A percentile compares a stretch with the other conserved stretches of the same genome.
Evolutionary conservation across 768 basidiomycete genomes (phyloP).

Genomic region (Rhizopogon vinicolor): DNA sequence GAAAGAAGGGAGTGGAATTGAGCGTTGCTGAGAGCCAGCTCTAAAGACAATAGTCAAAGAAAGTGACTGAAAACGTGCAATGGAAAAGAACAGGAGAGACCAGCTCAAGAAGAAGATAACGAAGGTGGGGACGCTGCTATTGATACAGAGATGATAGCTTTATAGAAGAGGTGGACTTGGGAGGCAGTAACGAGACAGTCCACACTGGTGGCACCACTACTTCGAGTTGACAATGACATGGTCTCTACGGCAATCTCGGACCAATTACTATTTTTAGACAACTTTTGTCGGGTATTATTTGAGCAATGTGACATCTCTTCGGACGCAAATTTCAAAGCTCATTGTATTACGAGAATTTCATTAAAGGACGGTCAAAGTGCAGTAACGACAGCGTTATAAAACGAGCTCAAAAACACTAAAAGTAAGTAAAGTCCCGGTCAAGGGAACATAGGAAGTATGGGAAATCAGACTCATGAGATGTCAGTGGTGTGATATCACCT

Average conservation of each 20-base stretch:
- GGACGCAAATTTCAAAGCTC: neutral
- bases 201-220: neutral
- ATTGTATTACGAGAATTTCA: too few species aligned
- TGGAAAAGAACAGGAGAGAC: constrained; percentile 21
- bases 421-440: neutral
- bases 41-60: constrained; percentile 14
- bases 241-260: constrained; percentile 8
- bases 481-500: too few species aligned
- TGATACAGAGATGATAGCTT: constrained; percentile 11
- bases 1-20: constrained; percentile 6
- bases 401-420: neutral
- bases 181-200: neutral
- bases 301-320: neutral
- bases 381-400: neutral
- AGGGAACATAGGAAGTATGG: too few species aligned
- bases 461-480: too few species aligned
- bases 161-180: constrained; percentile 2
- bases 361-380: too few species aligned
- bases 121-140: constrained; percentile 1
- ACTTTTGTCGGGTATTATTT: neutral
- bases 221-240: neutral
- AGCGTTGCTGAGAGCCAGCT: constrained; percentile 13
- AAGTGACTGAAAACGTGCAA: constrained; percentile 19
- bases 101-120: constrained; percentile 26
- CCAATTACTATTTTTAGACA: neutral